Evolutionary conservation across 192 early-diverging fungal genomes (phyloP), one percentile per base, ranked within the genome.

Genomic region (Haplosporangium gracile): DNA sequence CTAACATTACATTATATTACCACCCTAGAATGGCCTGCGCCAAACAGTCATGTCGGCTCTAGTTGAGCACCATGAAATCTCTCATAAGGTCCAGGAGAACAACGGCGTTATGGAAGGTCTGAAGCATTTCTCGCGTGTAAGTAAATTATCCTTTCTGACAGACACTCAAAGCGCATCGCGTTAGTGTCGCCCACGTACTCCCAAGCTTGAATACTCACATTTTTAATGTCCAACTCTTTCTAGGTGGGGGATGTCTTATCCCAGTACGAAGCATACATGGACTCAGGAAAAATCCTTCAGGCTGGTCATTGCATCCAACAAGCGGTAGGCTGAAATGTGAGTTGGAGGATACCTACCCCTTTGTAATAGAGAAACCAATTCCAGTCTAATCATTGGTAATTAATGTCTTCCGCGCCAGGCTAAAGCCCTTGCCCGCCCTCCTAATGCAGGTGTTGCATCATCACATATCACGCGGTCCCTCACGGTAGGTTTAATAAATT

Each of bases 291-390:
- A 26, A 86, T 86, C 34, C 79, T 81, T 68, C 75, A 80, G 29
- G 84, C 84, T 22, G 84, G 84, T n/a, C 79, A 81, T 49, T 86
- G 84, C 43, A 86, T 86, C 32, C 84, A 78, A 68, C 84, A 86
- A 60, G 84, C 79, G 47, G 84, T 86, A 86, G 0, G 74, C 74
- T 43, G 20, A 34, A 40, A 20, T 39, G 32, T 18, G 38, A 36
- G 68, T 7, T 34, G 24, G n/a, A 71, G 32, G 32, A 16, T 5
- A 18, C 32, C 32, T 34, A 36, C 49, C 51, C 20, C 16, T 22
- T 5, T 51, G 49, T 18, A 16, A 13, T 76, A 20, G 24, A 40
- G 45, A 1, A 24, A 13, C 49, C 65, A 22, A 29, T 2, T 32
- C 18, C 22, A 24, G 38, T 45, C 18, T 57, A 24, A 74, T 6